These are phyloP conservation scores for Elsinoe ampelina DNA, from an alignment of 2,329 filamentous ascomycete species.

Conservation along the genomic window DNA sequence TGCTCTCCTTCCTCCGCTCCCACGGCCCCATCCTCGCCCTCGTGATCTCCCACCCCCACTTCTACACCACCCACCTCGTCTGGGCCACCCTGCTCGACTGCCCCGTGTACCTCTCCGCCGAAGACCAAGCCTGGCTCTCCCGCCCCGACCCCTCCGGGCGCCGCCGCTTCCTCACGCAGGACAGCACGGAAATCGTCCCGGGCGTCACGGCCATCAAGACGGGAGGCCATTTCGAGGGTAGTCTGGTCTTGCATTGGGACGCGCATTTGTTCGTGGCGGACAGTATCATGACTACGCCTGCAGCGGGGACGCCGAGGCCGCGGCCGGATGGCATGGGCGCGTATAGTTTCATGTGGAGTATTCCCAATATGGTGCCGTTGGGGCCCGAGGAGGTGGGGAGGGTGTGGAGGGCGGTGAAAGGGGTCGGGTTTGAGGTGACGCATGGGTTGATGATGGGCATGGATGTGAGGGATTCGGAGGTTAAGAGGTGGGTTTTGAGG, in stretches of 20 bases:
- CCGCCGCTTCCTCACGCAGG: conserved; percentile 36
- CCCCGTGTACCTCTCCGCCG: conserved; percentile 57
- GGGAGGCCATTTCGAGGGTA: conserved; percentile 73
- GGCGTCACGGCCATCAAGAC: conserved; percentile 57
- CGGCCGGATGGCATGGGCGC: conserved; percentile 38
- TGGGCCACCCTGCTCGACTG: conserved; percentile 64
- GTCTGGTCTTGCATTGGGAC: conserved; percentile 55
- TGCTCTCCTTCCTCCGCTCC: conserved; percentile 47
- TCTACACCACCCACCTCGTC: conserved; percentile 65
- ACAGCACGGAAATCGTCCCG: conserved; percentile 28
- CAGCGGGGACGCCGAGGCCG: conserved; percentile 28
- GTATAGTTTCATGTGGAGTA: conserved; percentile 69
- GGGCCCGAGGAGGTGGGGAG: conserved; percentile 50
- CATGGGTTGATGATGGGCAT: conserved; percentile 58
- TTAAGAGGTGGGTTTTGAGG: conserved; percentile 59
- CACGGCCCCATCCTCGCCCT: conserved; percentile 63
- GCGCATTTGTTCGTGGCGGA: conserved; percentile 63
- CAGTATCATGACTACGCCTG: conserved; percentile 62
- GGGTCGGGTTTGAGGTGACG: conserved; percentile 54
- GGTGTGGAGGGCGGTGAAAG: conserved; percentile 61
- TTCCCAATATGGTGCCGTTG: conserved; percentile 66
- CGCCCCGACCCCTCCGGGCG: conserved; percentile 35
- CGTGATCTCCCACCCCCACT: conserved; percentile 60
- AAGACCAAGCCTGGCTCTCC: conserved; percentile 58
- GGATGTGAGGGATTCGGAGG: conserved; percentile 47